Conservation (phyloP, 176 grass and related monocot genomes). For the Juncus inflexus region DNA sequence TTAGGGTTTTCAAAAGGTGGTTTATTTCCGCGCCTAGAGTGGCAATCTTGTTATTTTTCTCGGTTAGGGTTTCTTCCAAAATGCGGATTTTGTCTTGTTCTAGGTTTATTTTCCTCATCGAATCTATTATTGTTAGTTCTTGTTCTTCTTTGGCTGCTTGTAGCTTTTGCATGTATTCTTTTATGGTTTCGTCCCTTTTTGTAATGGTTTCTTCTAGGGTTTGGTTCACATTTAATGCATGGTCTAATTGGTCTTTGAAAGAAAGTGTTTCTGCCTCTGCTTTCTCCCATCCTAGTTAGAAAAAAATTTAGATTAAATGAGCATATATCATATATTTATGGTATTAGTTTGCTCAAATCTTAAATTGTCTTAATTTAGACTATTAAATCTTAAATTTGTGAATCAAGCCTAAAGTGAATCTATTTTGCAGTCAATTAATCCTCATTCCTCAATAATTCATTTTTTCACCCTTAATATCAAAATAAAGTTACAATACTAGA, state of each 20-base stretch:
- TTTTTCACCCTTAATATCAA: too few relatives aligned
- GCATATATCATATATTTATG: too few relatives aligned
- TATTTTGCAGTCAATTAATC: conserved; percentile 7
- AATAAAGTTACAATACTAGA: background rate
- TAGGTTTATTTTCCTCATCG: conserved; percentile 48
- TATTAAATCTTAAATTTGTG: too few relatives aligned
- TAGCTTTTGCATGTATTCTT: conserved; percentile 43
- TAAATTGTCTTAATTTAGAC: too few relatives aligned
- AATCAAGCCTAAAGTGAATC: too few relatives aligned
- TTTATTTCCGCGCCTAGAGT: conserved; percentile 54
- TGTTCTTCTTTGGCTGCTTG: conserved; percentile 51
- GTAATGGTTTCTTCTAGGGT: conserved; percentile 51
- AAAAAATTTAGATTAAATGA: conserved; percentile 4
- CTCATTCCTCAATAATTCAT: background rate
- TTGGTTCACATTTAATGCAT: conserved; percentile 52
- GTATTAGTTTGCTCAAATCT: too few relatives aligned
- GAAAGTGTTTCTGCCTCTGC: conserved; percentile 59
- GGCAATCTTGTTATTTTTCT: conserved; percentile 60
- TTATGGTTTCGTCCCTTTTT: conserved; percentile 57
- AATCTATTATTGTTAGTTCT: conserved; percentile 52
- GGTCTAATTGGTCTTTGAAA: conserved; percentile 64
- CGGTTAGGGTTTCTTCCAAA: conserved; percentile 45
- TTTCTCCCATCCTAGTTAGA: conserved; percentile 83
- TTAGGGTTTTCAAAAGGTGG: conserved; percentile 57
- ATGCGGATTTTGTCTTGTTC: conserved; percentile 68